Evolutionary conservation across 345 rosid genomes (phyloP).

Genomic region (Linum usitatissimum): DNA sequence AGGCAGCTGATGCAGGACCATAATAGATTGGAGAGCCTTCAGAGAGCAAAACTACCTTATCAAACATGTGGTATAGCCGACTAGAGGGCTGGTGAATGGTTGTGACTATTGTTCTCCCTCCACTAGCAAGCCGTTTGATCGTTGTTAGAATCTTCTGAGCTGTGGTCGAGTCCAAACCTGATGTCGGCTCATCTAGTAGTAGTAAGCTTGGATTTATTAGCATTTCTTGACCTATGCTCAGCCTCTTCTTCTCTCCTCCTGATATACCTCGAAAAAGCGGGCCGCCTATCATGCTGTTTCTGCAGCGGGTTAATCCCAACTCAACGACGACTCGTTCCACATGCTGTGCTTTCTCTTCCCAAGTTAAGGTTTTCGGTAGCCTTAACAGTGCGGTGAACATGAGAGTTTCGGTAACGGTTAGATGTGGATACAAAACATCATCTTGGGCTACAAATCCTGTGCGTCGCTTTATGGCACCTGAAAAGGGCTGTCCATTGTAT

Average conservation of each 20-base stretch:
- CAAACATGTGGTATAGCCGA: slow-evolving; percentile 91
- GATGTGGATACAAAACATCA: slow-evolving; percentile 83
- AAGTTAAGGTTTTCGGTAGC: slow-evolving; percentile 52
- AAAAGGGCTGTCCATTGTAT: slow-evolving; percentile 84
- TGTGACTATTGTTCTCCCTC: slow-evolving; percentile 80
- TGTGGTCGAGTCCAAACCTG: slow-evolving; percentile 94
- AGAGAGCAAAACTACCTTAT: slow-evolving; percentile 81
- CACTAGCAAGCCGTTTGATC: slow-evolving; percentile 68
- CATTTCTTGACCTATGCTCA: slow-evolving; percentile 98
- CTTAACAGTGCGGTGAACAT: slow-evolving; percentile 81
- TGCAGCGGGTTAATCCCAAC: slow-evolving; percentile 57
- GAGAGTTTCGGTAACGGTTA: slow-evolving; percentile 83
- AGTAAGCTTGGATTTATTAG: slow-evolving; percentile 85
- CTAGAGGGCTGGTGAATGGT: slow-evolving; percentile 98
- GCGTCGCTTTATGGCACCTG: slow-evolving; percentile 57
- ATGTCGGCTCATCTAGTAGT: slow-evolving; percentile 90
- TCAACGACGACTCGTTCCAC: slow-evolving; percentile 65
- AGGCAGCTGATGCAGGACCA: slow-evolving; percentile 78
- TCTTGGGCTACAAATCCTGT: slow-evolving; percentile 94
- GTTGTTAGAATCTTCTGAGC: slow-evolving; percentile 76
- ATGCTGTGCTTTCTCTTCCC: slow-evolving; percentile 62
- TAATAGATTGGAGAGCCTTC: slow-evolving; percentile 84
- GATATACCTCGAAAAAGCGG: slow-evolving; percentile 88
- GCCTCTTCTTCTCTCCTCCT: slow-evolving; percentile 96
- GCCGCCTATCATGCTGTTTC: slow-evolving; percentile 91